Conservation (phyloP, 2,329 filamentous ascomycete species). For the Didymella pomorum region DNA sequence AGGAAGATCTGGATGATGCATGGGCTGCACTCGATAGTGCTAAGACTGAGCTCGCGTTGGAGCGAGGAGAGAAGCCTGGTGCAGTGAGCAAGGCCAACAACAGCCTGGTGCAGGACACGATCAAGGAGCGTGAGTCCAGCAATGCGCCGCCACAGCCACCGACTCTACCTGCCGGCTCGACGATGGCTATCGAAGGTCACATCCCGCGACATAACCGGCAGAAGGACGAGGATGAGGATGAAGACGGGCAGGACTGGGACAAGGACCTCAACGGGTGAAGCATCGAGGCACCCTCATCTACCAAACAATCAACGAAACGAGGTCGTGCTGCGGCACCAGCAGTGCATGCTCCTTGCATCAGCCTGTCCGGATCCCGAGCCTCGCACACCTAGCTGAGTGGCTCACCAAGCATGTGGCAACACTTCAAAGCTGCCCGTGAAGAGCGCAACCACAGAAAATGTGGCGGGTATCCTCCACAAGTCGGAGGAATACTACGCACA, state of each 20-base stretch:
- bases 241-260: constrained; percentile 48
- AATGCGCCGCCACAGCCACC: constrained; percentile 38
- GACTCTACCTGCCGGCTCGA: constrained; percentile 35
- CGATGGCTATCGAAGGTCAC: constrained; percentile 52
- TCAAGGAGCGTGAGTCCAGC: constrained; percentile 40
- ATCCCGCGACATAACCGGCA: constrained; percentile 37
- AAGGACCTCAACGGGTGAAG: constrained; percentile 41
- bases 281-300: no score
- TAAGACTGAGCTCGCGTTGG: constrained; percentile 52
- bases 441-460: neutral
- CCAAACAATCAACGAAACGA: no score
- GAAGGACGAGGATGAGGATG: constrained; percentile 29
- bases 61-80: constrained; percentile 54
- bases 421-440: neutral
- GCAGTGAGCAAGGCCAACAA: constrained; percentile 42
- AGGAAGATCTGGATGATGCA: constrained; percentile 43
- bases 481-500: neutral
- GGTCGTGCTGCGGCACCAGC: no score
- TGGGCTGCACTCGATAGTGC: constrained; percentile 47
- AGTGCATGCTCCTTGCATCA: no score
- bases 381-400: no score
- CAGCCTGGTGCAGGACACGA: constrained; percentile 42
- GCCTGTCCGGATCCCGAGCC: no score
- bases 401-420: neutral
- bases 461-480: neutral